These are phyloP conservation scores for Neurospora sublineolata DNA, from an alignment of 495 filamentous ascomycete species.

Conservation along the genomic window DNA sequence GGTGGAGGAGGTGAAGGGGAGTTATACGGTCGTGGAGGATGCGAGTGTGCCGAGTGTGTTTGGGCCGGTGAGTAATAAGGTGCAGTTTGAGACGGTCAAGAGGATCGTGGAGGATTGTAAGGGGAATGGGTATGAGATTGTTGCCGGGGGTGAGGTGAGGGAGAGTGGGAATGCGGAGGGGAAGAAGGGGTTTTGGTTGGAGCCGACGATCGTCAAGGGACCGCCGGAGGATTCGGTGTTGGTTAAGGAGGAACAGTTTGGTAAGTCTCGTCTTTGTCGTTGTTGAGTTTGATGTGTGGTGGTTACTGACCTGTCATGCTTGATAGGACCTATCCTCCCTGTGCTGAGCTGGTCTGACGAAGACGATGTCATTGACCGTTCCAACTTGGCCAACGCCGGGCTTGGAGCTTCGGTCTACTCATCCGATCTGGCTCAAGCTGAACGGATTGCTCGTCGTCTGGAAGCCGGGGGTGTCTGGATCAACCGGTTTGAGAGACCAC, in stretches of 20 bases:
- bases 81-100: slow-evolving; percentile 46
- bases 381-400: slow-evolving; percentile 45
- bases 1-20: slow-evolving; percentile 40
- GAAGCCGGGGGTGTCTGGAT: slow-evolving; percentile 49
- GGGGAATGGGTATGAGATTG: slow-evolving; percentile 32
- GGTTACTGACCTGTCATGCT: background rate
- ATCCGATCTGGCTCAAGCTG: slow-evolving; percentile 37
- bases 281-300: background rate
- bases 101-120: slow-evolving; percentile 35
- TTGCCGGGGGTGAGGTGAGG: slow-evolving; percentile 20
- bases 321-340: slow-evolving; percentile 38
- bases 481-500: slow-evolving; percentile 38
- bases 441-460: slow-evolving; percentile 38
- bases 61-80: slow-evolving; percentile 49
- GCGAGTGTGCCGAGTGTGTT: slow-evolving; percentile 31
- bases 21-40: slow-evolving; percentile 29
- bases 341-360: slow-evolving; percentile 45
- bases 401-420: slow-evolving; percentile 49
- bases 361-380: slow-evolving; percentile 44
- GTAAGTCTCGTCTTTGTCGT: slow-evolving; percentile 8
- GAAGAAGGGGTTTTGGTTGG: slow-evolving; percentile 36
- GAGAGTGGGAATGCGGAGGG: background rate
- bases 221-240: slow-evolving; percentile 33
- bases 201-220: slow-evolving; percentile 36
- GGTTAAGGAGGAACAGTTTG: slow-evolving; percentile 41